Base-by-base conservation (phyloP, 208 protist genomes). In the Trypanosoma scelopori region DNA sequence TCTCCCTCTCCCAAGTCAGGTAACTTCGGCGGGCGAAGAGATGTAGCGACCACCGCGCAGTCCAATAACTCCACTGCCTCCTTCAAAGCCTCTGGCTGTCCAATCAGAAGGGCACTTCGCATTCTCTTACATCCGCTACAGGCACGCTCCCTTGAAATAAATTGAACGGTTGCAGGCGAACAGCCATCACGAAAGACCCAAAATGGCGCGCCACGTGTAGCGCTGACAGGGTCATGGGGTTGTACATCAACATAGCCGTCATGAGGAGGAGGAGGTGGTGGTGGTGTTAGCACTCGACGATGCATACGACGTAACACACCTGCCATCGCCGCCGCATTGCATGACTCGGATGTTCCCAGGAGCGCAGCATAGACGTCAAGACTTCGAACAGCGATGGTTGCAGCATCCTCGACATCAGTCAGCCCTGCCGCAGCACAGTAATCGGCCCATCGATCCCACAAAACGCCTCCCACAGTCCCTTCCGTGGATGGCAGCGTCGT, bases 11-110 rank as follows among this genome's bases (percentile, higher is more conserved):
- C 51, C 11, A 50, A 25, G 2, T 35, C n/a, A 6, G 5, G 13
- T 25, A 57, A 55, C 46, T 56, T 50, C 22, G 25, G 30, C 57
- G 68, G 46, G 32, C 46, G 3, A 41, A 74, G 22, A 55, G 30
- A 20, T 20, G 68, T 74, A 46, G 47, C 68, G 32, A 74, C 47
- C 35, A 63, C 58, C 48, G 49, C 57, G 28, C 58, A 74, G 28
- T 63, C 58, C 25, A 68, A 62, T 32, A 74, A 25, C 18, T 56
- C 68, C 16, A 39, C 32, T 7, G 27, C 56, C 15, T 74, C 61
- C 6, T 50, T 68, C 22, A 66, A n/a, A 18, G 6, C 13, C 1
- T 61, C 50, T n/a, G 11, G 5, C 3, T 64, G n/a, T 41, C 56
- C 56, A 37, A 71, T 51, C 13, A 71, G 39, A 46, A 71, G 37